Conservation (phyloP, 192 early-diverging fungal species). For the Entophlyctis luteolus region DNA sequence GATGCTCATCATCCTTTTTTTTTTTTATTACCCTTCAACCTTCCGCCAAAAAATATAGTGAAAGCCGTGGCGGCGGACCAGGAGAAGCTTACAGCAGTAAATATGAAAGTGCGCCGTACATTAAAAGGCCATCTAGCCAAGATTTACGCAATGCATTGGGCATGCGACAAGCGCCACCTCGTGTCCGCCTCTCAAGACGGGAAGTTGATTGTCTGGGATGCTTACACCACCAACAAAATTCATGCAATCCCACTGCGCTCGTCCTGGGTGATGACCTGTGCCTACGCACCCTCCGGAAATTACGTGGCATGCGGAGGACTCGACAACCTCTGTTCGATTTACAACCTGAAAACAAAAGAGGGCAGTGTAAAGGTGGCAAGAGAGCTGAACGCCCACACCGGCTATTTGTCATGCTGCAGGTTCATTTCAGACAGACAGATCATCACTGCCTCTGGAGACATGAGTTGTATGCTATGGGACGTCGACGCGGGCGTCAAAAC, state of each 20-base stretch:
- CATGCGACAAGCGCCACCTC: constrained; percentile 91
- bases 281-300: constrained; percentile 95
- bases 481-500: constrained; percentile 98
- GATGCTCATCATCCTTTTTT: not conserved
- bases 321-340: constrained; percentile 99
- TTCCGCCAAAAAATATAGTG: too few species aligned
- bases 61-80: constrained; percentile 79
- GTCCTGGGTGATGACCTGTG: constrained; percentile 99
- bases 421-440: constrained; percentile 96
- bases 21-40: too few species aligned
- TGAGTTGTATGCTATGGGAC: constrained; percentile 99
- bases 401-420: constrained; percentile 96
- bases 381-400: constrained; percentile 93
- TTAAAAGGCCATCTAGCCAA: constrained; percentile 98
- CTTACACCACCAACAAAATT: constrained; percentile 97
- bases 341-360: constrained; percentile 93
- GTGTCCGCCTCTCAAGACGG: constrained; percentile 99
- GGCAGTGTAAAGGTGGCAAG: constrained; percentile 90
- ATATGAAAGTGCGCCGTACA: constrained; percentile 93
- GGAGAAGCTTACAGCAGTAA: constrained; percentile 80
- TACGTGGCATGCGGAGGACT: constrained; percentile 99
- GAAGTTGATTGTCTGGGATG: constrained; percentile 99
- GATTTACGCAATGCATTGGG: constrained; percentile 99
- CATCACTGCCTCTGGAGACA: constrained; percentile 92
- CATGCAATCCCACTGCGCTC: constrained; percentile 97